Evolutionary conservation across 1,284 basidiomycete genomes (phyloP).

Genomic region (Cryptococcus sp.): DNA sequence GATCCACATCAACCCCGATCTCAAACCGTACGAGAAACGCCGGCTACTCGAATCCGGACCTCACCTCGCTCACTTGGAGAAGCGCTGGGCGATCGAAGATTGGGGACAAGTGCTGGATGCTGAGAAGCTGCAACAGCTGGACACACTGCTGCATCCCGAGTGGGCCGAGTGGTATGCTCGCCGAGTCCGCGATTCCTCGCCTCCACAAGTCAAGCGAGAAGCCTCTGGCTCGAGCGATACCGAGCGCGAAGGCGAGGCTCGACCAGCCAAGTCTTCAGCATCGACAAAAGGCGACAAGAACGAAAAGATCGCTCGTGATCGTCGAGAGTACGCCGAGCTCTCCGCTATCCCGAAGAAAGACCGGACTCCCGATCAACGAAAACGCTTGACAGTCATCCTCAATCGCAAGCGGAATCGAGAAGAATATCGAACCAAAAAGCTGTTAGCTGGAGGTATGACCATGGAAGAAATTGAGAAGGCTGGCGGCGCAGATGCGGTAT

Average conservation of each 20-base stretch:
- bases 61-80: neutral
- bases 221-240: neutral
- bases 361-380: slow-evolving; percentile 23
- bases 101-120: slow-evolving; percentile 10
- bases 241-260: neutral
- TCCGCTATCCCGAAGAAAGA: slow-evolving; percentile 22
- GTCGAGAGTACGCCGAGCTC: slow-evolving; percentile 23
- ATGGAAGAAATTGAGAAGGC: slow-evolving; percentile 22
- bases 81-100: slow-evolving; percentile 20
- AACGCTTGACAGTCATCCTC: slow-evolving; percentile 15
- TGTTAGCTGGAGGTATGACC: slow-evolving; percentile 31
- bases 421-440: slow-evolving; percentile 25
- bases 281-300: slow-evolving; percentile 7
- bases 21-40: slow-evolving; percentile 1
- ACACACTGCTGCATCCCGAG: slow-evolving; percentile 9
- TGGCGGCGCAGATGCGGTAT: slow-evolving; percentile 38
- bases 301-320: slow-evolving; percentile 22
- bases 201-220: neutral
- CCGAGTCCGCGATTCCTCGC: slow-evolving; percentile 2
- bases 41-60: neutral
- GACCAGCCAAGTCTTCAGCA: neutral
- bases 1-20: neutral
- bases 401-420: slow-evolving; percentile 28
- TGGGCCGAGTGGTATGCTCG: slow-evolving; percentile 20
- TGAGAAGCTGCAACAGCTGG: slow-evolving; percentile 11